Evolutionary conservation across 2,329 filamentous ascomycete species (phyloP).

Genomic region (Aspergillus nomiae): DNA sequence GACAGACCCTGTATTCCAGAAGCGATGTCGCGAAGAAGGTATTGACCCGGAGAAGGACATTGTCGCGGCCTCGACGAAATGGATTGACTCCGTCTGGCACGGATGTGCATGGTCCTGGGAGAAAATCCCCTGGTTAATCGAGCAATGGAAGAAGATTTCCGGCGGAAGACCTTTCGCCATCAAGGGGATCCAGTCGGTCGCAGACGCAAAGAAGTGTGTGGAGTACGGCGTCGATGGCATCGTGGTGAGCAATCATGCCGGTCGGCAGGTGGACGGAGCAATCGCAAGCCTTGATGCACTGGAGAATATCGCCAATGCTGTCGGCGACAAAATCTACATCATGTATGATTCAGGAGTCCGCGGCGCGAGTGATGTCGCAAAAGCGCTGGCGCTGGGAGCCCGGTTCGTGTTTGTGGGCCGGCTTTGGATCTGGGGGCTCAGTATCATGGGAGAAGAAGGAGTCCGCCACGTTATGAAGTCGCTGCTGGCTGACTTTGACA

Average conservation of each 20-base stretch:
- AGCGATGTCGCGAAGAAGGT: constrained; percentile 51
- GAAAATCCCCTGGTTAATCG: constrained; percentile 66
- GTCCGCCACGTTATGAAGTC: constrained; percentile 64
- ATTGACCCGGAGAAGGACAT: constrained; percentile 57
- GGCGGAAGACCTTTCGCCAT: constrained; percentile 62
- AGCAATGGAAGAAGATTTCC: constrained; percentile 57
- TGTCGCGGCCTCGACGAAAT: constrained; percentile 59
- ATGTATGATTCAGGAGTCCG: constrained; percentile 64
- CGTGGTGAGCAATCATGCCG: constrained; percentile 71
- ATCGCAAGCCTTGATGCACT: constrained; percentile 61
- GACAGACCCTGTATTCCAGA: constrained; percentile 61
- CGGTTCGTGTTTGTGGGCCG: constrained; percentile 65
- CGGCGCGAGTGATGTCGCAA: constrained; percentile 60
- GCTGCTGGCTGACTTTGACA: constrained; percentile 64
- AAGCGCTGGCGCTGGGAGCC: constrained; percentile 63
- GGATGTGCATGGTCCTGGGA: constrained; percentile 66
- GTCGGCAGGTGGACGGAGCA: constrained; percentile 65
- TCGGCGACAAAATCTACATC: constrained; percentile 54
- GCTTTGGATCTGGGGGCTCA: constrained; percentile 62
- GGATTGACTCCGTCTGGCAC: constrained; percentile 69
- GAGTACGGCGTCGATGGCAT: constrained; percentile 67
- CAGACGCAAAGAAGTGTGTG: constrained; percentile 63
- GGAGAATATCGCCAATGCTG: constrained; percentile 58
- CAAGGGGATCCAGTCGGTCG: constrained; percentile 70
- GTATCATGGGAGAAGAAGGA: constrained; percentile 62